Evolutionary conservation across 2,329 filamentous ascomycete species (phyloP), one percentile per base, ranked within the genome.

Genomic region (Ilyonectria robusta): DNA sequence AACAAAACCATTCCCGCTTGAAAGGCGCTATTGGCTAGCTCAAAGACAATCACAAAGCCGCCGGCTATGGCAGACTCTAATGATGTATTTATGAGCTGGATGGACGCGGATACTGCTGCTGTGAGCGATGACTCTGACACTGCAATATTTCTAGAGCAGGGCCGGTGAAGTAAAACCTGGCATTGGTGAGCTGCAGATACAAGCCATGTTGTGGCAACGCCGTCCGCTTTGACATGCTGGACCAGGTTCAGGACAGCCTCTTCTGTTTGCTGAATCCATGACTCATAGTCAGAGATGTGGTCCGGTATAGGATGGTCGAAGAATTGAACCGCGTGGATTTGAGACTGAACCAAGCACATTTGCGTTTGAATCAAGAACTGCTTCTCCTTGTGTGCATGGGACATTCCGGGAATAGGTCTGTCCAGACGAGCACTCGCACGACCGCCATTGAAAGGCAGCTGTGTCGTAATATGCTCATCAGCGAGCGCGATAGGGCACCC

Each of bases 111-210:
- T 2, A 42, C 65, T 2, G 65, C 64, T 8, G 42, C 59, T 40
- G 53, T 33, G 7, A 69, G 40, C 8, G 67, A 69, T 7, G 64
- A 21, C 13, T 40, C 51, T 6, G 64, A 64, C 19, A 66, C 64
- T n/a, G 65, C 59, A 21, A 69, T 64, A 26, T 69, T 67, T 31
- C 67, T 42, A 13, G 67, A 67, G 29, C 55, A 69, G 26, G 67
- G 67, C 4, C 67, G 65, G 21, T 69, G 57, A 11, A 69, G 56
- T n/a, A 69, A 42, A 15, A 67, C 42, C 47, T 67, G 59, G 23
- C 64, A 66, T 42, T 68, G 62, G 26, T 68, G 54, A 17, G 63
- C 62, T 11, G 58, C 63, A 11, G 40, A 47, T 17, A 59, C 44
- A 10, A 51, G 23, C 53, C 51, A 62, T n/a, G 33, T 35, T n/a